Percentiles rank a stretch among this genome's conserved stretches.
phyloP scores from a whole-genome alignment of 2,329 filamentous ascomycete species.

The Canariomyces notabilis region DNA sequence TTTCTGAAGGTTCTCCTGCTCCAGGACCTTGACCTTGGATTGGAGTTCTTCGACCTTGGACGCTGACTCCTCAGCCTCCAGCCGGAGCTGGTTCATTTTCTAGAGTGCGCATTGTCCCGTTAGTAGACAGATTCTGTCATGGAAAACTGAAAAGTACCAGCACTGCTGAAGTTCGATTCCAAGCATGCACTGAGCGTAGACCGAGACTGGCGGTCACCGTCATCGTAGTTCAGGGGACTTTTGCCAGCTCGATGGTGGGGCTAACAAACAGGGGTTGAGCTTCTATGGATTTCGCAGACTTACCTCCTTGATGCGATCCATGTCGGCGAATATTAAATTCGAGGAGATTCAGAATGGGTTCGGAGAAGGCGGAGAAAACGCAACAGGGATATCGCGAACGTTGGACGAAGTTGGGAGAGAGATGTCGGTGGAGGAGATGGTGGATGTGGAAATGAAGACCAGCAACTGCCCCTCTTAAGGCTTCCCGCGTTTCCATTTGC shows the following conservation, averaged over 20 bases:
- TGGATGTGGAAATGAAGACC: conserved; percentile 24
- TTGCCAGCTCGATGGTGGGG: conserved; percentile 29
- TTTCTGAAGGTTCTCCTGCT: conserved; percentile 93
- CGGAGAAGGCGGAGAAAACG: conserved; percentile 5
- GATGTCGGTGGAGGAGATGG: conserved; percentile 20
- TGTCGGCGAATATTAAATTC: conserved; percentile 33
- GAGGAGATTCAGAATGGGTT: background rate
- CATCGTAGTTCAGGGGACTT: conserved; percentile 23
- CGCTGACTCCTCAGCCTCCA: conserved; percentile 83
- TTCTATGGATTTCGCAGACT: conserved; percentile 34
- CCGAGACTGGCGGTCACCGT: conserved; percentile 14
- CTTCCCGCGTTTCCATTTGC: conserved; percentile 23
- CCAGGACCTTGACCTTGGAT: conserved; percentile 77
- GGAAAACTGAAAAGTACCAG: conserved; percentile 13
- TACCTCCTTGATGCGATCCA: conserved; percentile 91
- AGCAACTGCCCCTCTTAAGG: conserved; percentile 24
- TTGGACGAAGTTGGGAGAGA: conserved; percentile 12
- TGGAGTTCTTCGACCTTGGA: conserved; percentile 83
- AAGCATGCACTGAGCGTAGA: too few relatives aligned
- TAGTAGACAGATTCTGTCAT: conserved; percentile 18
- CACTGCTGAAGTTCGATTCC: too few relatives aligned
- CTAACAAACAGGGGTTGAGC: conserved; percentile 24
- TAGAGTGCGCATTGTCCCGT: conserved; percentile 36
- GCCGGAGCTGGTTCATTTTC: conserved; percentile 93
- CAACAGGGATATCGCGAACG: conserved; percentile 8